Evolutionary conservation across 768 basidiomycete species (phyloP).

Genomic region (Termitomyces sp.): DNA sequence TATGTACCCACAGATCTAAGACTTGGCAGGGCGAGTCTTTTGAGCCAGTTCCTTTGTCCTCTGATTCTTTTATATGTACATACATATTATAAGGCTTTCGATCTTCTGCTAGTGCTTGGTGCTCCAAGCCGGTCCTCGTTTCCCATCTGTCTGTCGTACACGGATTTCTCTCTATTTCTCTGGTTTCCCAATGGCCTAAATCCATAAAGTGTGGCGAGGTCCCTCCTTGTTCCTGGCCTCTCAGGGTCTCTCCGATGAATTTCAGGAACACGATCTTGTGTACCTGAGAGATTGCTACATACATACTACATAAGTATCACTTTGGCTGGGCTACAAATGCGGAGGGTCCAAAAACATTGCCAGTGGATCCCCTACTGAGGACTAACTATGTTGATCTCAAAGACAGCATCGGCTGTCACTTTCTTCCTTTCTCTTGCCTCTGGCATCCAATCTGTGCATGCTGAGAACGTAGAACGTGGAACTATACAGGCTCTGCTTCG

Average conservation of each 20-base stretch:
- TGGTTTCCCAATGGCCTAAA: too few species aligned
- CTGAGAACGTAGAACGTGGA: background rate
- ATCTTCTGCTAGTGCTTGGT: too few species aligned
- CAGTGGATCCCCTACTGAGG: background rate
- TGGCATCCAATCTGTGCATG: background rate
- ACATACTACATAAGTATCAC: too few species aligned
- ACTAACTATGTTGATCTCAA: background rate
- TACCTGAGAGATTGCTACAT: constrained; percentile 3
- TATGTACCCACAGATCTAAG: too few species aligned
- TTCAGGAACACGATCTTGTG: background rate
- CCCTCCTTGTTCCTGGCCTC: background rate
- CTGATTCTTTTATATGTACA: too few species aligned
- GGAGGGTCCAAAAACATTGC: background rate
- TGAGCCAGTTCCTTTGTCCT: too few species aligned
- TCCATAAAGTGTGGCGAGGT: background rate
- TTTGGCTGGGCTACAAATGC: background rate
- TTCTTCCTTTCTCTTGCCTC: background rate
- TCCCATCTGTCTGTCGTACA: too few species aligned
- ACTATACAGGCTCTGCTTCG: constrained; percentile 1
- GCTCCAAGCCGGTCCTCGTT: too few species aligned
- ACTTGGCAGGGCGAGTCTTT: too few species aligned
- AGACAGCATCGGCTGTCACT: background rate
- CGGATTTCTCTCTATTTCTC: too few species aligned
- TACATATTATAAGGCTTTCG: too few species aligned
- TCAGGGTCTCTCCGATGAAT: too few species aligned